Base-by-base conservation (phyloP, 495 filamentous ascomycete genomes). In the Hamigera avellanea region DNA sequence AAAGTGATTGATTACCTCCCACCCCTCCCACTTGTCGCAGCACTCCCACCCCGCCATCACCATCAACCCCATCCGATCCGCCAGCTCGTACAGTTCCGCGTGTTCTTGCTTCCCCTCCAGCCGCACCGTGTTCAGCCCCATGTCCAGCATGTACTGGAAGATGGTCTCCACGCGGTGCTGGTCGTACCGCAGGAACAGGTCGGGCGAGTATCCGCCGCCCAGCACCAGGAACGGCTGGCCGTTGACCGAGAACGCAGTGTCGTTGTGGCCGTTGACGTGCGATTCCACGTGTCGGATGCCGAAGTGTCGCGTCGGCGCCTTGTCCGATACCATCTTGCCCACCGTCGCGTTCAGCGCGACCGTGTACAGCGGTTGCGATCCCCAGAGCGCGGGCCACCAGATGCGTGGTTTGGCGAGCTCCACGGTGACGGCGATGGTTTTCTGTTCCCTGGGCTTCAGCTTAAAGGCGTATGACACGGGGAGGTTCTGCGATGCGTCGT, bases 361-460 rank as follows among this genome's bases (percentile, higher is more conserved):
- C 49, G 50, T 67, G 49, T 89, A 91, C 8, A 89, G 57, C 0
- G 79, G 77, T 43, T 88, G 84, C 35, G 69, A 53, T 18, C 86
- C 86, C 64, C 86, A 86, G 6, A 69, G 57, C n/a, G 72, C 59
- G 10, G 86, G 83, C 60, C 79, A 87, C 86, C 86, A 93, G 14
- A 91, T 63, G 14, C 70, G 53, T 2, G 83, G 78, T 17, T 73
- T 61, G 2, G 56, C 35, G 0, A 76, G 56, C 12, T 68, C 21
- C 2, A 67, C 43, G 3, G 52, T 52, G 1, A 63, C 46, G 1
- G 51, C 46, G 0, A 72, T 42, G 3, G 57, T 61, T 2, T 61
- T 50, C 8, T 64, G 61, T 16, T 54, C 49, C 1, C 54, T 49
- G 21, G 64, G 44, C 2, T 46, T 35, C 1, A 80, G 44, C 0